Conservation (phyloP, 1,284 basidiomycete genomes). For the Pulchroboletus neoregius region DNA sequence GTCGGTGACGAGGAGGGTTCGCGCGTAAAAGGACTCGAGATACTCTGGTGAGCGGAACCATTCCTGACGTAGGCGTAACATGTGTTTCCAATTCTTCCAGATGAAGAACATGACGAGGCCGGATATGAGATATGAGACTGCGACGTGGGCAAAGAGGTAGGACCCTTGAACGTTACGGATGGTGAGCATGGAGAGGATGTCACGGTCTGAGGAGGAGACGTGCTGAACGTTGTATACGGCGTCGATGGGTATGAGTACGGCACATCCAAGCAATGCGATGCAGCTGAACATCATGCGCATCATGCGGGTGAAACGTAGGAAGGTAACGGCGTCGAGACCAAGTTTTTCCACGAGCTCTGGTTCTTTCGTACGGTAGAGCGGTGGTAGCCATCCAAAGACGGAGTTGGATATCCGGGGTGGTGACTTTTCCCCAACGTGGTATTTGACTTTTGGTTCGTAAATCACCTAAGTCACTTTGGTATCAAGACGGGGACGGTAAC, state of each 20-base stretch:
- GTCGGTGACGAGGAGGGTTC: slow-evolving; percentile 60
- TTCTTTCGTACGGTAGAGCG: slow-evolving; percentile 82
- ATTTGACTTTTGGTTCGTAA: slow-evolving; percentile 88
- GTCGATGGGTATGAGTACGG: slow-evolving; percentile 79
- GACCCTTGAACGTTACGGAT: slow-evolving; percentile 59
- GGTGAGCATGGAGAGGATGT: slow-evolving; percentile 59
- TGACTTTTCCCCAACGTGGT: slow-evolving; percentile 76
- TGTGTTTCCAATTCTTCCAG: slow-evolving; percentile 61
- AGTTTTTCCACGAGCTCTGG: slow-evolving; percentile 86
- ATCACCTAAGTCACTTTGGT: slow-evolving; percentile 46
- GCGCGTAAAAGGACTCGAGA: slow-evolving; percentile 59
- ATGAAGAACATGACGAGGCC: slow-evolving; percentile 53
- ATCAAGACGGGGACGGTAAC: neutral
- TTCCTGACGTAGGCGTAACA: slow-evolving; percentile 52
- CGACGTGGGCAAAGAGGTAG: slow-evolving; percentile 64
- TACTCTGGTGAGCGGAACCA: slow-evolving; percentile 71
- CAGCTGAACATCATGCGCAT: slow-evolving; percentile 74
- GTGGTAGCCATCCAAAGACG: slow-evolving; percentile 85
- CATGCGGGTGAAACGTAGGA: slow-evolving; percentile 89
- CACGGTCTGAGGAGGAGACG: slow-evolving; percentile 19
- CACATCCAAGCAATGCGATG: slow-evolving; percentile 66
- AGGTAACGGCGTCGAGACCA: slow-evolving; percentile 91
- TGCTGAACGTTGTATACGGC: slow-evolving; percentile 55
- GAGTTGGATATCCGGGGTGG: slow-evolving; percentile 81
- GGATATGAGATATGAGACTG: slow-evolving; percentile 57